Evolutionary conservation across 495 filamentous ascomycete species (phyloP).

Genomic region (Neurospora pannonica): DNA sequence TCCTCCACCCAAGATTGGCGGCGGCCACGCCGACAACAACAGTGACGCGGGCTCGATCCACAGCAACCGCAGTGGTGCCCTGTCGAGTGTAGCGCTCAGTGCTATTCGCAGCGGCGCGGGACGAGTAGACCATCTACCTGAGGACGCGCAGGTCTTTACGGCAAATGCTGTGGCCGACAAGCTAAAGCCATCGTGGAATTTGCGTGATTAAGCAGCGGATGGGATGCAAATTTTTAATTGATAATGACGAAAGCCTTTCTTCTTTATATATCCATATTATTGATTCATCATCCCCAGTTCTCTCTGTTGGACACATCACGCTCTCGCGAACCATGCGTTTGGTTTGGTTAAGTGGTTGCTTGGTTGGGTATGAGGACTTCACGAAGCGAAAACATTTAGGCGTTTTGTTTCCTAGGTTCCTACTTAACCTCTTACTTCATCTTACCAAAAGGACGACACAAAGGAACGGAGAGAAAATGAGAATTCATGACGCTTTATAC

Average conservation of each 20-base stretch:
- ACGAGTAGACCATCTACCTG: slow-evolving; percentile 76
- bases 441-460: background rate
- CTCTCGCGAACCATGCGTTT: background rate
- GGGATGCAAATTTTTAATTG: background rate
- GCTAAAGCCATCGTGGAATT: slow-evolving; percentile 73
- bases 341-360: background rate
- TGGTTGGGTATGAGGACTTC: background rate
- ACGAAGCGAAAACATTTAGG: background rate
- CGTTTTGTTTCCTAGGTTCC: background rate
- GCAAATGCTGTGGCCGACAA: slow-evolving; percentile 57
- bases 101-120: slow-evolving; percentile 86
- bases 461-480: background rate
- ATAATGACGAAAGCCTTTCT: background rate
- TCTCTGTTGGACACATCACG: background rate
- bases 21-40: slow-evolving; percentile 42
- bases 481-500: background rate
- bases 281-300: background rate
- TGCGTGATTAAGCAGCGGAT: slow-evolving; percentile 35
- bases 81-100: slow-evolving; percentile 58
- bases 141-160: slow-evolving; percentile 66
- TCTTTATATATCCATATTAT: background rate
- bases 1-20: slow-evolving; percentile 79
- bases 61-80: slow-evolving; percentile 63
- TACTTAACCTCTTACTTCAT: background rate
- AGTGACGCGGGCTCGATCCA: slow-evolving; percentile 89